These are phyloP conservation scores for Globisporangium acanthophoron DNA, from an alignment of 352 stramenopile genomes.

Conservation along the genomic window DNA sequence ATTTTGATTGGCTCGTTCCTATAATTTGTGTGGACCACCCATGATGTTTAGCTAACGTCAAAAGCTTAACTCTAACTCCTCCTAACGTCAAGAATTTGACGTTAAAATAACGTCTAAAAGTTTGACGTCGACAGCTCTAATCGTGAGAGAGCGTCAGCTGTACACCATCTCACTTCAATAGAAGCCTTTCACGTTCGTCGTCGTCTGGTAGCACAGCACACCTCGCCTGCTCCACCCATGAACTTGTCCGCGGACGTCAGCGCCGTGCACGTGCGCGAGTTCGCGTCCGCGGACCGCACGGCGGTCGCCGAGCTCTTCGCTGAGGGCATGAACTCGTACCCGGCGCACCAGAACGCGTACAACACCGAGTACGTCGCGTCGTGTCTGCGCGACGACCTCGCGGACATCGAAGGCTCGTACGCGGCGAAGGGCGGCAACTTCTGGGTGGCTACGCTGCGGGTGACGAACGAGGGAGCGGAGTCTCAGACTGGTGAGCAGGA, in stretches of 20 bases:
- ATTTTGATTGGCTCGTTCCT: too few species aligned
- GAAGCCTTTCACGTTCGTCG: too few species aligned
- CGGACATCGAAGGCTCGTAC: slow-evolving; percentile 24
- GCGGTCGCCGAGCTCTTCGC: slow-evolving; percentile 20
- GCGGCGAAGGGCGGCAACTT: slow-evolving; percentile 23
- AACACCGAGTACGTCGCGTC: slow-evolving; percentile 22
- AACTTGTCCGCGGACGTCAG: background rate
- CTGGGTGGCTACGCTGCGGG: slow-evolving; percentile 21
- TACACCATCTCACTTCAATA: too few species aligned
- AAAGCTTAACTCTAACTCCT: too few species aligned
- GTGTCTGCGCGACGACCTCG: slow-evolving; percentile 23
- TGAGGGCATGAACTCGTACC: slow-evolving; percentile 27
- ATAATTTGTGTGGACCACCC: too few species aligned
- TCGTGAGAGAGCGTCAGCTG: too few species aligned
- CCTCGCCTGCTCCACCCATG: too few species aligned
- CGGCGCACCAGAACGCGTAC: slow-evolving; percentile 18
- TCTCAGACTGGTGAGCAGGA: background rate
- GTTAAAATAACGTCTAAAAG: too few species aligned
- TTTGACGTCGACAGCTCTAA: too few species aligned
- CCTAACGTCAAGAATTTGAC: too few species aligned
- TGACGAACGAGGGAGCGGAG: background rate
- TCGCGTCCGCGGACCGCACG: background rate
- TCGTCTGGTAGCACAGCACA: too few species aligned
- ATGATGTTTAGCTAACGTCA: too few species aligned
- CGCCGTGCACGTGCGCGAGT: slow-evolving; percentile 9